Base-by-base conservation (phyloP, 257 asterid species). In the Prunella vulgaris region DNA sequence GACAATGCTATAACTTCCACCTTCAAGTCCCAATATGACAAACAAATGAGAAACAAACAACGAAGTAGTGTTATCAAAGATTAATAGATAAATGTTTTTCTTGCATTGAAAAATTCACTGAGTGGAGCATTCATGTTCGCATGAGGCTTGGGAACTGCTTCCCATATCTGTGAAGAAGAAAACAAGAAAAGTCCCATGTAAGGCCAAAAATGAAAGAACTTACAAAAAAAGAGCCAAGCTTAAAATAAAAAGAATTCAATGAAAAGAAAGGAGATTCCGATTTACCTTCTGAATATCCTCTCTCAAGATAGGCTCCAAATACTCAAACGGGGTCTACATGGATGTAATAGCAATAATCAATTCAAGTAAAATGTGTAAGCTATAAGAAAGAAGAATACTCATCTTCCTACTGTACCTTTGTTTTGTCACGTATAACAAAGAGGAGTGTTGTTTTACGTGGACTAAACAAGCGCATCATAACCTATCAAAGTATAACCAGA, bases 21-120 rank as follows among this genome's bases (percentile, higher is more conserved):
- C 89, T 84, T 77, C 76, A 81, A 72, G 61, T 46, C 76, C 76
- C 74, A 74, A 68, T 33, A 69, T 46, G 72, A 68, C 28, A 57
- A 80, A 60, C 25, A 30, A 66, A 74, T 69, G 53, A 70, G 69
- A 52, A 24, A 59, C 2, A 8, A 13, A 48, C 24, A 38, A 59
- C 20, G 52, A 60, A 71, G 49, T 64, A 53, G 32, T 46, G 10
- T 44, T 12, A 52, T 52, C 20, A 74, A 60, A 67, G 61, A 68
- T 42, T 7, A 70, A 17, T 44, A 38, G 24, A 13, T 35, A 54
- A 63, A 14, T 25, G 64, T 67, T 30, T 33, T 44, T 66, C 95
- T 87, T 84, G 83, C 97, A 80, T 92, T 85, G 77, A 89, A 92
- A 84, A 91, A 89, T n/a, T 89, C 96, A 82, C 93, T 85, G 76